These are phyloP conservation scores for Tieghemiomyces parasiticus DNA, from an alignment of 192 early-diverging fungal genomes.

Conservation along the genomic window DNA sequence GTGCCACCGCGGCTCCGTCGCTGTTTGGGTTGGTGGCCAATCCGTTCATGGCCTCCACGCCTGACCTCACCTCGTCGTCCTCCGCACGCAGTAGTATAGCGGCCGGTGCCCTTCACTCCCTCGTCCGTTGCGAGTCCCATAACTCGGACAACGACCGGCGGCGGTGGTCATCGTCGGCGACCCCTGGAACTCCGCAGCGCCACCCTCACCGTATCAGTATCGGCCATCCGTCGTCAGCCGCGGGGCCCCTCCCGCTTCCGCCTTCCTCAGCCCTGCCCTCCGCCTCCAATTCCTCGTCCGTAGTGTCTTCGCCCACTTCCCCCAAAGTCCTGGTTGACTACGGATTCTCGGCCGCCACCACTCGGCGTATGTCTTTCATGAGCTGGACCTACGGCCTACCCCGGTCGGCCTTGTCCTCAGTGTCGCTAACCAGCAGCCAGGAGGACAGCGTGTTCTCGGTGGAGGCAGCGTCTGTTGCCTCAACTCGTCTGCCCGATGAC, in stretches of 20 bases:
- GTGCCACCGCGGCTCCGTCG: neutral
- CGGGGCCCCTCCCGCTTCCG: neutral
- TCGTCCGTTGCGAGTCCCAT: no score
- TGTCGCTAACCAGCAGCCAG: neutral
- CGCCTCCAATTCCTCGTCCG: neutral
- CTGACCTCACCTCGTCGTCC: neutral
- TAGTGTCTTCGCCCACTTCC: neutral
- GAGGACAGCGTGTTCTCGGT: neutral
- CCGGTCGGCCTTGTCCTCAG: neutral
- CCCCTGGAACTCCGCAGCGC: neutral
- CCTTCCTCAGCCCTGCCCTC: neutral
- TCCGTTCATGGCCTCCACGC: neutral
- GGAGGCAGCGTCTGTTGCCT: no score
- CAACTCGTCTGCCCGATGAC: no score
- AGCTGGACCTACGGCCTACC: neutral
- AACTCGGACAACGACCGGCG: neutral
- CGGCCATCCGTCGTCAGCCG: no score
- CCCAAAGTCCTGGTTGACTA: constrained; percentile 2
- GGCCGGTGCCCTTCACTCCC: neutral
- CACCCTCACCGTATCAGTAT: neutral
- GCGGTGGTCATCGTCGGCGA: neutral
- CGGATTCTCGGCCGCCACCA: constrained; percentile 24
- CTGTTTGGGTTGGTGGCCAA: neutral
- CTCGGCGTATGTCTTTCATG: neutral
- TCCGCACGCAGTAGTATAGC: neutral